A percentile compares a stretch with the other conserved stretches of the same genome.
Evolutionary conservation across 768 basidiomycete genomes (phyloP).

Genomic region (Arthromyces matolae): DNA sequence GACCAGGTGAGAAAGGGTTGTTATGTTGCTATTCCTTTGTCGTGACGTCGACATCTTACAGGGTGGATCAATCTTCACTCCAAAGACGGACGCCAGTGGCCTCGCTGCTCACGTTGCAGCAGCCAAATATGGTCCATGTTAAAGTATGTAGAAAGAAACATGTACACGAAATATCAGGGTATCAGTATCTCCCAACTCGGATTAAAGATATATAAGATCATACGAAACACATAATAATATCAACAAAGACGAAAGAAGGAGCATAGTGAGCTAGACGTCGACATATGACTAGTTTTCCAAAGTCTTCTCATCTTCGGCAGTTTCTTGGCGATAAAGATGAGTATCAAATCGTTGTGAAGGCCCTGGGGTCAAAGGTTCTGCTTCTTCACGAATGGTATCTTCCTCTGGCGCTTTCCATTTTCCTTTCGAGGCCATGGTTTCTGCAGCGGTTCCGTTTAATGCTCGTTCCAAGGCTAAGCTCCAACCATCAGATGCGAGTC

Average conservation of each 20-base stretch:
- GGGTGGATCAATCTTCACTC: conserved; percentile 43
- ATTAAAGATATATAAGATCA: conserved; percentile 12
- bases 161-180: conserved; percentile 6
- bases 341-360: conserved; percentile 20
- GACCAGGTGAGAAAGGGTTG: conserved; percentile 27
- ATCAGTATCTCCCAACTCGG: conserved; percentile 8
- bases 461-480: conserved; percentile 31
- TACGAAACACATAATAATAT: background rate
- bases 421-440: conserved; percentile 21
- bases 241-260: conserved; percentile 3
- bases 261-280: conserved; percentile 3
- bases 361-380: conserved; percentile 30
- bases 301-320: conserved; percentile 21
- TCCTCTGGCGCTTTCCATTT: conserved; percentile 32
- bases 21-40: background rate
- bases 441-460: conserved; percentile 29
- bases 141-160: conserved; percentile 10
- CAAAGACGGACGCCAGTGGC: conserved; percentile 41
- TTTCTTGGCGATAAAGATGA: conserved; percentile 24
- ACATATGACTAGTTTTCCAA: conserved; percentile 18
- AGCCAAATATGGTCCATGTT: conserved; percentile 42
- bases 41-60: conserved; percentile 4
- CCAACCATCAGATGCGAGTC: background rate
- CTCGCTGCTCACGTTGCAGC: conserved; percentile 40
- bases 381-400: conserved; percentile 32